phyloP scores from a whole-genome alignment of 2,329 filamentous ascomycete genomes.

The Sporothrix luriei region DNA sequence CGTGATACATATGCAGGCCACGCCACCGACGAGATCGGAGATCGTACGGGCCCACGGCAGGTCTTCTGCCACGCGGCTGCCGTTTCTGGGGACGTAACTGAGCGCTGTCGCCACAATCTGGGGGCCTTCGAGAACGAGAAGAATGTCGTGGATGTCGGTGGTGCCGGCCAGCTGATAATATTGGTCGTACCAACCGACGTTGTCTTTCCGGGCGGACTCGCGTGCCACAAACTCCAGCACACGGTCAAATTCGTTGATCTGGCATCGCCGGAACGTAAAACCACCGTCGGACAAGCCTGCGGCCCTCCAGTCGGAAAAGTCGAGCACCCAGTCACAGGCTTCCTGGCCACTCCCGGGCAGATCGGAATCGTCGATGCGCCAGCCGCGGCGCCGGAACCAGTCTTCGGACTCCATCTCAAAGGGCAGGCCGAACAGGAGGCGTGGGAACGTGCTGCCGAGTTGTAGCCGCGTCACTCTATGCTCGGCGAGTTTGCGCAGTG shows the following conservation, averaged over 20 bases:
- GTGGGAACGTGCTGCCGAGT: conserved; percentile 61
- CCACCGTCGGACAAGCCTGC: conserved; percentile 47
- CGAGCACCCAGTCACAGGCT: conserved; percentile 58
- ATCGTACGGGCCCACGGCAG: conserved; percentile 59
- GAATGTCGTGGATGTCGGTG: conserved; percentile 54
- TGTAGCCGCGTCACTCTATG: conserved; percentile 57
- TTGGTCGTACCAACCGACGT: conserved; percentile 63
- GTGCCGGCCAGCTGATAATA: conserved; percentile 56
- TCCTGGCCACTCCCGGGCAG: conserved; percentile 53
- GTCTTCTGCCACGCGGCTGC: conserved; percentile 52
- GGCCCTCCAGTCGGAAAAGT: conserved; percentile 53
- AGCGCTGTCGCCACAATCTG: conserved; percentile 57
- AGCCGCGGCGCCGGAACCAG: conserved; percentile 60
- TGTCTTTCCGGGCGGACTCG: conserved; percentile 51
- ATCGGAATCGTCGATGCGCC: conserved; percentile 50
- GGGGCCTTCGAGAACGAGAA: conserved; percentile 55
- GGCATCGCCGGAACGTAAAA: conserved; percentile 51
- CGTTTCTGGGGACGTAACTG: conserved; percentile 54
- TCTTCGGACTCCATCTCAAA: conserved; percentile 47
- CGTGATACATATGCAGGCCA: conserved; percentile 62
- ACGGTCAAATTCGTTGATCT: conserved; percentile 49
- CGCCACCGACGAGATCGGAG: conserved; percentile 56
- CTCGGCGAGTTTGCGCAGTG: conserved; percentile 52
- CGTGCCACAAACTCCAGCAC: conserved; percentile 56
- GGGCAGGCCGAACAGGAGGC: conserved; percentile 59